Conservation (phyloP, 2,329 filamentous ascomycete species). For the Ceratocystis huliohia region DNA sequence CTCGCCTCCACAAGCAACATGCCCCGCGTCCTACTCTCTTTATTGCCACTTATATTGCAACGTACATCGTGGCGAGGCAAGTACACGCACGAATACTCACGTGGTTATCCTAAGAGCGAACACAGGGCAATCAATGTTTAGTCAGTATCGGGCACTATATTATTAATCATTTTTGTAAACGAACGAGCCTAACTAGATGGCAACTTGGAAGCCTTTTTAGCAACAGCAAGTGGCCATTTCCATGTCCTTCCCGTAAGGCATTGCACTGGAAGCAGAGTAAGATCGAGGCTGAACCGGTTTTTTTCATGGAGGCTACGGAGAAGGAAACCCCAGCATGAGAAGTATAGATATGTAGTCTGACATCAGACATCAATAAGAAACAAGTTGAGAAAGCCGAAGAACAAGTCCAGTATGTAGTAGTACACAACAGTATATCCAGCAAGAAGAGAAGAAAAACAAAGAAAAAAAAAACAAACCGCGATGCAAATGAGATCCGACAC, state of each 20-base stretch:
- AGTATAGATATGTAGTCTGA: background rate
- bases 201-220: no score
- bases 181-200: no score
- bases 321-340: background rate
- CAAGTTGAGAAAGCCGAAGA: background rate
- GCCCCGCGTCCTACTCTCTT: background rate
- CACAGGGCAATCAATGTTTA: background rate
- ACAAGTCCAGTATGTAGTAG: slow-evolving; percentile 6
- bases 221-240: no score
- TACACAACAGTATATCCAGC: background rate
- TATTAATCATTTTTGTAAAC: no score
- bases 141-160: background rate
- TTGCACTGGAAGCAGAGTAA: no score
- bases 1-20: background rate
- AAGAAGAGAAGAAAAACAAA: slow-evolving; percentile 8
- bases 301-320: background rate
- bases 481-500: slow-evolving; percentile 14
- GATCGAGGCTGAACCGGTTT: background rate
- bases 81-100: background rate
- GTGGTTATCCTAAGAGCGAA: no score
- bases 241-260: no score
- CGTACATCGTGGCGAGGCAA: background rate
- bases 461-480: slow-evolving; percentile 1
- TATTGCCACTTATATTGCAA: background rate
- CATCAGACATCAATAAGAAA: background rate